Evolutionary conservation across 2,329 filamentous ascomycete genomes (phyloP).

Genomic region (Canariomyces notabilis): DNA sequence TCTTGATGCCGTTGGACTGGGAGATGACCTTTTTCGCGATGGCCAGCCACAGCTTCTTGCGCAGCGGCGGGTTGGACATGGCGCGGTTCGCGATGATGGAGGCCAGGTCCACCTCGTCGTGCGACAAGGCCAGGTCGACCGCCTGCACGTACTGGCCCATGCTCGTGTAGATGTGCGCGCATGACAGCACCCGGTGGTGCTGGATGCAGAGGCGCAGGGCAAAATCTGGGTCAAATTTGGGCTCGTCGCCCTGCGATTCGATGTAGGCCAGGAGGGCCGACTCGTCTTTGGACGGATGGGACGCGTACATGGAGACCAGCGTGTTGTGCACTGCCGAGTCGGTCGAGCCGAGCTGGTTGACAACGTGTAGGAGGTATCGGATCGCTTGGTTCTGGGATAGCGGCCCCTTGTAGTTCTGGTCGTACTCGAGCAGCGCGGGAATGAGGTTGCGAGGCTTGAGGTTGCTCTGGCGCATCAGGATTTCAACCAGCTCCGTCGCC

Average conservation of each 20-base stretch:
- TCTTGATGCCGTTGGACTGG: constrained; percentile 80
- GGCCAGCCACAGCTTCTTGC: constrained; percentile 92
- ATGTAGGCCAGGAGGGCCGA: constrained; percentile 82
- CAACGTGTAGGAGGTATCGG: constrained; percentile 87
- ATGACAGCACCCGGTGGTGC: constrained; percentile 85
- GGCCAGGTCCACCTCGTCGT: constrained; percentile 85
- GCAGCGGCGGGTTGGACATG: constrained; percentile 69
- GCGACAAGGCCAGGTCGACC: constrained; percentile 84
- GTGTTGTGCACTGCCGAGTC: constrained; percentile 94
- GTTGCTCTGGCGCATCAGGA: constrained; percentile 85
- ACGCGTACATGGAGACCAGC: constrained; percentile 90
- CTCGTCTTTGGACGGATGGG: constrained; percentile 77
- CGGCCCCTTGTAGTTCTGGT: constrained; percentile 65
- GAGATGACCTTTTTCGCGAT: constrained; percentile 93
- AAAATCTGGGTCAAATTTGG: constrained; percentile 90
- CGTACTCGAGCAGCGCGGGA: constrained; percentile 89
- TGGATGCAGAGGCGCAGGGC: constrained; percentile 93
- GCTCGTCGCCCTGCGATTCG: constrained; percentile 81
- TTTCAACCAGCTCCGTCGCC: constrained; percentile 82
- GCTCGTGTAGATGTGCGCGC: constrained; percentile 93
- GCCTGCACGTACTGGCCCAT: constrained; percentile 95
- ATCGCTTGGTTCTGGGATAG: constrained; percentile 82
- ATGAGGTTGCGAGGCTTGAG: constrained; percentile 84
- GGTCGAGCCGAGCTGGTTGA: constrained; percentile 76
- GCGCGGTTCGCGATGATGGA: constrained; percentile 83